Evolutionary conservation across 129 eudicot genomes (phyloP).

Genomic region (Lactuca sativa): DNA sequence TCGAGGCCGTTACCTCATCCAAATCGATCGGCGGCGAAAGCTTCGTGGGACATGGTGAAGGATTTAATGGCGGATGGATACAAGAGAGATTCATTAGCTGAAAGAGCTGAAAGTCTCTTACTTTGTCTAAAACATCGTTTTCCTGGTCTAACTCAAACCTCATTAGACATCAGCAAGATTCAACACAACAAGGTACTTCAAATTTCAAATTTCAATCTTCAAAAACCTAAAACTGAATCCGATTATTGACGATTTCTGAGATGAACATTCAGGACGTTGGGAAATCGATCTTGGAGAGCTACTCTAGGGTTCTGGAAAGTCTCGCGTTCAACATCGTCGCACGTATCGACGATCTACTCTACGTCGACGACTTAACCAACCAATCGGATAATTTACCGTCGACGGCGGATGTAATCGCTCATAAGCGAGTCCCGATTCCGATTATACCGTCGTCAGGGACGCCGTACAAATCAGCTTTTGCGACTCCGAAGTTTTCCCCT

Average conservation of each 20-base stretch:
- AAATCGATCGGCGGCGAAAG: slow-evolving; percentile 64
- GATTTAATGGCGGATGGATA: slow-evolving; percentile 82
- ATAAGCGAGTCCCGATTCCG: slow-evolving; percentile 43
- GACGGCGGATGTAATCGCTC: slow-evolving; percentile 37
- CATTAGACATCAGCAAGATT: slow-evolving; percentile 86
- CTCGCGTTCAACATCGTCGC: slow-evolving; percentile 76
- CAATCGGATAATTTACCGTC: slow-evolving; percentile 51
- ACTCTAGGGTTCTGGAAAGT: slow-evolving; percentile 90
- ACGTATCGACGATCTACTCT: slow-evolving; percentile 83
- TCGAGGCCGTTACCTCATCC: slow-evolving; percentile 52
- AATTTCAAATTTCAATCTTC: not conserved
- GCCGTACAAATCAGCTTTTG: slow-evolving; percentile 66
- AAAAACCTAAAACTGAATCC: not conserved
- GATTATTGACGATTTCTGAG: not conserved
- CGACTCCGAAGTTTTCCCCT: slow-evolving; percentile 72
- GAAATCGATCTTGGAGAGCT: slow-evolving; percentile 84
- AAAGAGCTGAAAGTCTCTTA: slow-evolving; percentile 86
- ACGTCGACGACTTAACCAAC: slow-evolving; percentile 74
- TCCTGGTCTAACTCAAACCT: slow-evolving; percentile 90
- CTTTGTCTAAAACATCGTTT: slow-evolving; percentile 80
- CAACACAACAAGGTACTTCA: slow-evolving; percentile 80
- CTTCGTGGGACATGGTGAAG: slow-evolving; percentile 91
- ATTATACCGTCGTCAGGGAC: slow-evolving; percentile 64
- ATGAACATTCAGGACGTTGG: slow-evolving; percentile 67
- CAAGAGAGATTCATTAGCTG: slow-evolving; percentile 79